These are phyloP conservation scores for Anthostomella pinea DNA, from an alignment of 2,329 filamentous ascomycete species.

Conservation along the genomic window DNA sequence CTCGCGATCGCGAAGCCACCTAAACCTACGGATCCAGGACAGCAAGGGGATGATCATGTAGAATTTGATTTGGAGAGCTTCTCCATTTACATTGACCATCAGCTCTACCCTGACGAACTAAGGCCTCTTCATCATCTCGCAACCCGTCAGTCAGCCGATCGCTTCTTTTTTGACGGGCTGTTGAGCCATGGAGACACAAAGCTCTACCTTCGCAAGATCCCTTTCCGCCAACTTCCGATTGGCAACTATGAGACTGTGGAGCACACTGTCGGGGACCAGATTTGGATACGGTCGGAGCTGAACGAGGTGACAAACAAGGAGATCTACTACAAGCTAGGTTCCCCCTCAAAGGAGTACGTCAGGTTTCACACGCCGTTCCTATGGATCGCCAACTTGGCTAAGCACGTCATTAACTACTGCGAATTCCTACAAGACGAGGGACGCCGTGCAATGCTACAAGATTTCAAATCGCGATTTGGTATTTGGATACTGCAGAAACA, in stretches of 20 bases:
- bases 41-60: conserved; percentile 32
- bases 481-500: conserved; percentile 54
- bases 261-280: conserved; percentile 46
- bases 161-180: conserved; percentile 58
- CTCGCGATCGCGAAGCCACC: conserved; percentile 20
- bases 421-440: conserved; percentile 30
- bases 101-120: conserved; percentile 46
- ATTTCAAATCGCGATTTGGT: conserved; percentile 58
- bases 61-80: conserved; percentile 58
- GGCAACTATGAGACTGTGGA: conserved; percentile 58
- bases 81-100: conserved; percentile 48
- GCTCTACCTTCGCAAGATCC: conserved; percentile 53
- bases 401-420: conserved; percentile 70
- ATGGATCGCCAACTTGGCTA: conserved; percentile 69
- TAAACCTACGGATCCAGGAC: too few relatives aligned
- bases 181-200: conserved; percentile 43
- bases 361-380: conserved; percentile 62
- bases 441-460: conserved; percentile 44
- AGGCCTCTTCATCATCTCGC: conserved; percentile 52
- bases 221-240: conserved; percentile 59
- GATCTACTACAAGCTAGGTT: conserved; percentile 63
- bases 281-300: conserved; percentile 62
- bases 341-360: conserved; percentile 57
- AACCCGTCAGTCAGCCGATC: conserved; percentile 33
- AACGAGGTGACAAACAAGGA: conserved; percentile 36